Conservation (phyloP, 2,329 filamentous ascomycete genomes). For the Colletotrichum siamense region DNA sequence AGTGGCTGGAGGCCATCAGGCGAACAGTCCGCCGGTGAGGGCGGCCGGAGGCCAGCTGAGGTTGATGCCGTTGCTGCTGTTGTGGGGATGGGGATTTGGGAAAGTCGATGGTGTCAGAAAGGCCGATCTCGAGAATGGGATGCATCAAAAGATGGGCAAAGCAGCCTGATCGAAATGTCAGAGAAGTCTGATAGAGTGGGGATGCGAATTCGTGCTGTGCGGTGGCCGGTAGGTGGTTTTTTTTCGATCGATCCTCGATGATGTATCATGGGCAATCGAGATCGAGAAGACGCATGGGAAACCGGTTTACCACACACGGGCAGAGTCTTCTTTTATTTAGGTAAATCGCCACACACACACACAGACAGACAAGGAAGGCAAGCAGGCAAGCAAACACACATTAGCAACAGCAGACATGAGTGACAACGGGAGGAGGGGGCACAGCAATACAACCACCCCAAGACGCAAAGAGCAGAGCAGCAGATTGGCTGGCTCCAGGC, state of each 20-base stretch:
- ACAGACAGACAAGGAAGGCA: too few relatives aligned
- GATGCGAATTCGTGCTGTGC: not conserved
- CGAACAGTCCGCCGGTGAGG: not conserved
- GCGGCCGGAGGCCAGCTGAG: not conserved
- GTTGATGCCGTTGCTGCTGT: not conserved
- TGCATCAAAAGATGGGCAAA: not conserved
- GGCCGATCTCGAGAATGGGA: not conserved
- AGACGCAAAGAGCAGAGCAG: too few relatives aligned
- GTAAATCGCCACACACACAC: not conserved
- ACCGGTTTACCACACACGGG: not conserved
- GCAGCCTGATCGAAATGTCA: not conserved
- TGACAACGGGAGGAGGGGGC: not conserved
- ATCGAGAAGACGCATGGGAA: not conserved
- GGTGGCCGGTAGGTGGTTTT: not conserved
- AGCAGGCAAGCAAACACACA: not conserved
- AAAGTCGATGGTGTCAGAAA: not conserved
- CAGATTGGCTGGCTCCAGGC: not conserved
- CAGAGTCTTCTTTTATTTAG: not conserved
- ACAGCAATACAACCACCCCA: not conserved
- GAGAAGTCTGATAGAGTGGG: not conserved
- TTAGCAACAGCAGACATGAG: fast-evolving
- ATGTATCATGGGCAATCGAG: not conserved
- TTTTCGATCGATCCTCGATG: not conserved
- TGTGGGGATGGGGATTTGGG: not conserved
- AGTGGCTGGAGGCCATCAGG: not conserved